Percentiles rank a stretch among this genome's conserved stretches.
Evolutionary conservation across 2,329 filamentous ascomycete genomes (phyloP).

Genomic region (Aureobasidium uvarum): DNA sequence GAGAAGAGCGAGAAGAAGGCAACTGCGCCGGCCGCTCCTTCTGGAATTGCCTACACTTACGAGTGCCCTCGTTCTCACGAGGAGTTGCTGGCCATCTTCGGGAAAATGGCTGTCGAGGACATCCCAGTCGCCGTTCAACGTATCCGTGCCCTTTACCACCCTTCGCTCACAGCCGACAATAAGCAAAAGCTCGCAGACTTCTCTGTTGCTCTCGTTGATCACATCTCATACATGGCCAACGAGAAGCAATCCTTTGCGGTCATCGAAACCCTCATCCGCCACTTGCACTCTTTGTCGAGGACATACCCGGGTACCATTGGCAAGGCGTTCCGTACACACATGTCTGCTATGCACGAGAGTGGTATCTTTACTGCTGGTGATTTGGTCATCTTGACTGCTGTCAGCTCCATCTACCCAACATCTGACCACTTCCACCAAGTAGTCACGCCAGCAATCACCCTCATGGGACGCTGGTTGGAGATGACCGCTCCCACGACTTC

Average conservation of each 20-base stretch:
- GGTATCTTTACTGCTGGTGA: slow-evolving; percentile 65
- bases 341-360: slow-evolving; percentile 57
- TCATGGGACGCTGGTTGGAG: slow-evolving; percentile 79
- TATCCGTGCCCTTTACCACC: slow-evolving; percentile 88
- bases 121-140: slow-evolving; percentile 79
- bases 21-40: slow-evolving; percentile 42
- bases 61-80: slow-evolving; percentile 75
- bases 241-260: slow-evolving; percentile 58
- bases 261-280: slow-evolving; percentile 77
- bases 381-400: slow-evolving; percentile 75
- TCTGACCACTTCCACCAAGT: slow-evolving; percentile 98
- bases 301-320: slow-evolving; percentile 77
- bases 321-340: slow-evolving; percentile 70
- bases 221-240: slow-evolving; percentile 59
- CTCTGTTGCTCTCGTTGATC: slow-evolving; percentile 63
- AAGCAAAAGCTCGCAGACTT: slow-evolving; percentile 77
- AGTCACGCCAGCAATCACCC: slow-evolving; percentile 81
- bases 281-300: slow-evolving; percentile 89
- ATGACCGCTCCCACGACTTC: slow-evolving; percentile 66
- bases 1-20: slow-evolving; percentile 30
- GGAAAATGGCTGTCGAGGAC: slow-evolving; percentile 59
- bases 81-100: slow-evolving; percentile 66
- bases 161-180: slow-evolving; percentile 79
- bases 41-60: slow-evolving; percentile 74
- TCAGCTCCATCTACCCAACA: slow-evolving; percentile 84